phyloP scores from a whole-genome alignment of 2,329 filamentous ascomycete species.

The Epichloe sp. region DNA sequence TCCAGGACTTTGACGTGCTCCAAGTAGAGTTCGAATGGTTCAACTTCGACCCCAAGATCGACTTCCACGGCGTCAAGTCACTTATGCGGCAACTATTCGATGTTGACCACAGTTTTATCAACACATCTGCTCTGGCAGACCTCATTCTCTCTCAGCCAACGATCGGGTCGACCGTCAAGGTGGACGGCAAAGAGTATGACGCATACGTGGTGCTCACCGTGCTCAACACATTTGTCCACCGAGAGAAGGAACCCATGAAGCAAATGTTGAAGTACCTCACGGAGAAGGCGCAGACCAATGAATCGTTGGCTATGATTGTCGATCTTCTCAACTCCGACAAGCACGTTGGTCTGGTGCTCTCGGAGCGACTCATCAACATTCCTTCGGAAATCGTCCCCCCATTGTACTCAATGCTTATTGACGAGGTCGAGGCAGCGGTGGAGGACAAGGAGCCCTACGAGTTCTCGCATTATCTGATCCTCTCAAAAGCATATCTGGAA shows the following conservation, averaged over 20 bases:
- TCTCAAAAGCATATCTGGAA: slow-evolving; percentile 89
- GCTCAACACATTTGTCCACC: slow-evolving; percentile 69
- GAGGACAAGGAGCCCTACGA: slow-evolving; percentile 85
- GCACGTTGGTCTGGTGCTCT: slow-evolving; percentile 75
- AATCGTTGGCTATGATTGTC: slow-evolving; percentile 42
- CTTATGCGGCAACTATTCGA: slow-evolving; percentile 88
- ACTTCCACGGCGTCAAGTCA: slow-evolving; percentile 90
- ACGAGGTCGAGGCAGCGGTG: slow-evolving; percentile 80
- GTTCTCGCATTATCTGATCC: slow-evolving; percentile 83
- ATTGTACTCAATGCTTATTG: slow-evolving; percentile 85
- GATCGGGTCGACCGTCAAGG: slow-evolving; percentile 89
- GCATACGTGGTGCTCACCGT: slow-evolving; percentile 87
- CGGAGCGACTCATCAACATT: slow-evolving; percentile 91
- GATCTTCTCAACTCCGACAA: slow-evolving; percentile 39
- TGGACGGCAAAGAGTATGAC: slow-evolving; percentile 87
- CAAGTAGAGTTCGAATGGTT: slow-evolving; percentile 99
- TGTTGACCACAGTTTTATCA: slow-evolving; percentile 70
- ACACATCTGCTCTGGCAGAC: slow-evolving; percentile 76
- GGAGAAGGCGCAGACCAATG: slow-evolving; percentile 38
- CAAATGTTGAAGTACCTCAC: slow-evolving; percentile 60
- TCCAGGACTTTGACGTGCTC: slow-evolving; percentile 75
- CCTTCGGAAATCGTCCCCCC: slow-evolving; percentile 79
- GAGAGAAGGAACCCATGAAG: slow-evolving; percentile 58
- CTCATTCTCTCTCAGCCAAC: slow-evolving; percentile 76
- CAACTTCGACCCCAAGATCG: slow-evolving; percentile 76